Base-by-base conservation (phyloP, 2,329 filamentous ascomycete species). In the Ramularia endophylla region DNA sequence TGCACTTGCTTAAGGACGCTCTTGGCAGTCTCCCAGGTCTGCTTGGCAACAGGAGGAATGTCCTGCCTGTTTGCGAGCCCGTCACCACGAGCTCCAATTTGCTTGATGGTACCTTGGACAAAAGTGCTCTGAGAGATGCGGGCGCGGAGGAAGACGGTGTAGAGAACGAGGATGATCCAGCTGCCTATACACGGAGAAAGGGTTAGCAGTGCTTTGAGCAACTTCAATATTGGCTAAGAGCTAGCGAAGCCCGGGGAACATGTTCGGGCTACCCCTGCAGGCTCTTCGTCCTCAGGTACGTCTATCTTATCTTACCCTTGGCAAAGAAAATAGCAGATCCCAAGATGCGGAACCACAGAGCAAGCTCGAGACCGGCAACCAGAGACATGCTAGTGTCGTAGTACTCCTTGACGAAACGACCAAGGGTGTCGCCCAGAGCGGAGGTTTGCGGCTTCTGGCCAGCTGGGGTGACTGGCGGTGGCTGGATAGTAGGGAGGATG, bases 301-400 rank as follows among this genome's bases (percentile, higher is more conserved):
- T n/a, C n/a, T n/a, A n/a, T n/a, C n/a, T n/a, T n/a, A n/a, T n/a
- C n/a, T n/a, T n/a, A n/a, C n/a, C 83, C 65, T 83, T 87, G 70
- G 83, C 81, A 78, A 97, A 97, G 55, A 94, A 73, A 50, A 97
- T 69, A 48, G 87, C 87, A 22, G 86, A 83, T 40, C 88, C 68
- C 36, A 94, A 61, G 41, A 98, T 71, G 59, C 92, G 87, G 66
- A 85, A 71, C 82, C 89, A 94, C 46, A 97, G 80, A 29, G 78
- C 69, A 54, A 97, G 87, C 72, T 98, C 92, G 44, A 98, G 85
- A 34, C 75, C 72, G 27, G 90, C 85, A 22, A 98, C 92, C 47
- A 97, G 73, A 43, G 85, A 86, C 92, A 98, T 98, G 67, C 87
- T 94, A 47, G 79, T 71, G 65, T 98, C 92, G 64, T 98, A 98